Evolutionary conservation across 495 filamentous ascomycete species (phyloP), one percentile per base, ranked within the genome.

Genomic region (Aspergillus nanangensis): DNA sequence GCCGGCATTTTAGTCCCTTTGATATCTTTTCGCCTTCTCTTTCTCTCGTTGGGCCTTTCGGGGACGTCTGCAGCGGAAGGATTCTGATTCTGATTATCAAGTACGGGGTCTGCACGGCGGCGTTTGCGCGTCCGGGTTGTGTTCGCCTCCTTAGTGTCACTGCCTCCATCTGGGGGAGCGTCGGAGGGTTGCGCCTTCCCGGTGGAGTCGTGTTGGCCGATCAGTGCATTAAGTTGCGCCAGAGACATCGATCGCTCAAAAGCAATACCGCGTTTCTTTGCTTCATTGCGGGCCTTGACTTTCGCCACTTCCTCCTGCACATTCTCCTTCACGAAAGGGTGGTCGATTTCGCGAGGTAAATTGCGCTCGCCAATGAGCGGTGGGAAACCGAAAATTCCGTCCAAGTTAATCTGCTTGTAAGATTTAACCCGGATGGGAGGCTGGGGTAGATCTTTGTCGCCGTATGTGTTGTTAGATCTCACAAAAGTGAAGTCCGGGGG

Each of bases 321-420:
- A 34, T 62, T 35, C 25, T 61, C 58, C 18, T 42, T 27, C 0
- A 41, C n/a, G 45, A 58, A 58, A 8, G 51, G 48, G 9, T 18
- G 11, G 20, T 48, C 34, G 11, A 15, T 34, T 13, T 36, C 46
- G 27, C 39, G 51, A 2, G 63, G 66, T 13, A 68, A 22, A 42
- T 75, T 73, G 3, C 69, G 65, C 25, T 66, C 52, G 3, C 70
- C 71, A 14, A 69, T 53, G 19, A 55, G 55, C 0, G 71, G 71
- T 3, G 71, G 69, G 44, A 61, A 74, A 0, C 71, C 67, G 40
- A 65, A 62, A 10, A 62, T 52, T 1, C 45, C 36, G 31, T 72
- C 65, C 13, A 42, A 56, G n/a, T 56, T 50, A 18, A 54, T 49
- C 32, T 72, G 63, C 4, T 62, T 45, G 3, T 51, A 23, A 0